Evolutionary conservation across 148 eudicot species (phyloP).

Genomic region (Suaeda aralocaspica): DNA sequence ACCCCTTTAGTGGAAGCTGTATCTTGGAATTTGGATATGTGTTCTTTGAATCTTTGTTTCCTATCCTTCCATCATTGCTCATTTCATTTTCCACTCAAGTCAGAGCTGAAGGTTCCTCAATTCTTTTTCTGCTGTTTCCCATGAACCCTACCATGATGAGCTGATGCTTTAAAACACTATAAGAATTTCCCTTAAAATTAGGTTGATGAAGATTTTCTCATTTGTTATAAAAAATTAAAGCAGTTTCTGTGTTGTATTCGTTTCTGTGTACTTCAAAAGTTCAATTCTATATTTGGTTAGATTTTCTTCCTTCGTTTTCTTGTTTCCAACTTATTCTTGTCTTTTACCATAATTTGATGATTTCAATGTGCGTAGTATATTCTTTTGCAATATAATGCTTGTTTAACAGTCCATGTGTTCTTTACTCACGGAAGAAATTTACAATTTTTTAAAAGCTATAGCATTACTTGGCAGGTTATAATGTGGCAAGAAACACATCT

Average conservation of each 20-base stretch:
- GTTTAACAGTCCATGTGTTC: background rate
- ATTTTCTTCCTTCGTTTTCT: background rate
- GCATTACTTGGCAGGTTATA: slow-evolving; percentile 29
- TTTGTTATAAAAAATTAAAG: slow-evolving; percentile 1
- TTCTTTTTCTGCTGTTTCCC: too few relatives aligned
- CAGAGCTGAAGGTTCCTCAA: background rate
- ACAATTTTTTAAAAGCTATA: background rate
- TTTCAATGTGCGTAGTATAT: background rate
- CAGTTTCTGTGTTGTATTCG: background rate
- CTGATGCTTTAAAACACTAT: background rate
- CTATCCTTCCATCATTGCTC: background rate
- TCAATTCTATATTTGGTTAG: background rate
- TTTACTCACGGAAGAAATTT: background rate
- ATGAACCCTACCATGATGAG: background rate
- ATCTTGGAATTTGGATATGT: background rate
- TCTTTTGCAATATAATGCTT: background rate
- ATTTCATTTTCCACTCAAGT: background rate
- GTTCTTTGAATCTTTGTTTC: background rate
- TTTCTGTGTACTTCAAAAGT: slow-evolving; percentile 1
- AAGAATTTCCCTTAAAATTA: background rate
- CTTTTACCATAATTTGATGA: background rate
- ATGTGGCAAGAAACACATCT: slow-evolving; percentile 41
- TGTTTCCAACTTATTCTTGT: background rate
- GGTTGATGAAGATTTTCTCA: background rate
- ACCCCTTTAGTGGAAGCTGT: background rate